Base-by-base conservation (phyloP, 2,329 filamentous ascomycete genomes). In the Colletotrichum musicola region DNA sequence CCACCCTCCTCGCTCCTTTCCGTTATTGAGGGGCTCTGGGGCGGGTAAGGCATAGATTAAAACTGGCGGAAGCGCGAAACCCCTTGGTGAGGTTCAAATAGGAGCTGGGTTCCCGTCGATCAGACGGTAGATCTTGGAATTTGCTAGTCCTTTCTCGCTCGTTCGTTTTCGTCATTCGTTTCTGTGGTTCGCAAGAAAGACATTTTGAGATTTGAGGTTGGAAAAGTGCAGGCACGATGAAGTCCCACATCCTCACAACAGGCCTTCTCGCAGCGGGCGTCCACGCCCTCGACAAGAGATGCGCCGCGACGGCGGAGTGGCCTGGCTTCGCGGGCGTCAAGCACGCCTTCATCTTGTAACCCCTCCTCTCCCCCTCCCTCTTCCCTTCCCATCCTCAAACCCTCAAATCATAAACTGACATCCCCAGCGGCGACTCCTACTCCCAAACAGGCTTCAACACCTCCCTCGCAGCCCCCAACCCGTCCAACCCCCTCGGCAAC, bases 401-500 rank as follows among this genome's bases (percentile, higher is more conserved):
- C 22, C 13, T 25, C 22, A 25, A 25, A 25, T 4, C 3, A 25
- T 18, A 25, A 5, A n/a, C 7, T 7, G 22, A 40, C 14, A 55
- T 47, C 25, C 50, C 10, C 56, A 77, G 76, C 35, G 76, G 76
- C n/a, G 76, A 78, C 62, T 77, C 76, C 6, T 78, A 78, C 54
- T 75, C 76, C 3, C 74, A 78, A 25, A 78, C 76, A 0, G 85
- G 85, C 9, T 92, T 92, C 77, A 78, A 89, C 67, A 78, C 84
- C 49, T 82, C 78, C 12, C 80, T 82, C 22, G 77, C 81, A 0
- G 83, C 88, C 44, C 88, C 90, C 1, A 85, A 81, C 7, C 71
- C 80, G 2, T 75, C 80, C 1, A 89, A 90, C 71, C 88, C 89
- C 0, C 80, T 92, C 51, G 90, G 90, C 0, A 92, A 92, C 72